phyloP scores from a whole-genome alignment of 306 rosid genomes.

The Psophocarpus tetragonolobus region DNA sequence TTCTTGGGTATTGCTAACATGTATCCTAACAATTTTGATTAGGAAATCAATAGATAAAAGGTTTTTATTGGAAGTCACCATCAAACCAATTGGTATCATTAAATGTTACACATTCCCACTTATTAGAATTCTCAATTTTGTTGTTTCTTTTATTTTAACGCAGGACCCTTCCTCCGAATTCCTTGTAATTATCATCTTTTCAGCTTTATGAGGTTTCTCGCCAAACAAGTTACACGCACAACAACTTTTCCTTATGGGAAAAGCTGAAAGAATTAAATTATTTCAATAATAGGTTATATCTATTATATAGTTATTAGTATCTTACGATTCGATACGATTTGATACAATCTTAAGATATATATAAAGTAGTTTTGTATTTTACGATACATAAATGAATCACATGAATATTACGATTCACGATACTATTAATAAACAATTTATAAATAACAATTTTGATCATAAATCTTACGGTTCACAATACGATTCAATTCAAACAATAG shows the following conservation, averaged over 20 bases:
- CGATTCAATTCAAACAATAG: too few species aligned
- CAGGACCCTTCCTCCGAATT: neutral
- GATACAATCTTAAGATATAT: too few species aligned
- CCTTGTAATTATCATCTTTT: neutral
- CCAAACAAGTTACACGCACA: conserved; percentile 4
- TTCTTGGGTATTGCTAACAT: neutral
- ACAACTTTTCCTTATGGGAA: neutral
- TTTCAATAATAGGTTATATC: too few species aligned
- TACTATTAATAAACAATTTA: too few species aligned
- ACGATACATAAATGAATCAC: too few species aligned
- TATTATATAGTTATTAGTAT: too few species aligned
- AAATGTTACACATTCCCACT: neutral
- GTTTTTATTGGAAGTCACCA: neutral
- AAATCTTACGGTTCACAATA: too few species aligned
- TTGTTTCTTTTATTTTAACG: neutral
- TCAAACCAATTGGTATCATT: neutral
- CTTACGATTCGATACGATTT: too few species aligned
- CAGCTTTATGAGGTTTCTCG: neutral
- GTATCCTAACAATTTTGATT: neutral
- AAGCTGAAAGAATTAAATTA: too few species aligned
- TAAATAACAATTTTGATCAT: too few species aligned
- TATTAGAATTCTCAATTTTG: neutral
- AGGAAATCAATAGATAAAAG: neutral
- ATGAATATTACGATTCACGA: too few species aligned
- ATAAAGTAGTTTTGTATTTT: too few species aligned